phyloP scores from a whole-genome alignment of 2,329 filamentous ascomycete genomes.

The Curvularia lunata region DNA sequence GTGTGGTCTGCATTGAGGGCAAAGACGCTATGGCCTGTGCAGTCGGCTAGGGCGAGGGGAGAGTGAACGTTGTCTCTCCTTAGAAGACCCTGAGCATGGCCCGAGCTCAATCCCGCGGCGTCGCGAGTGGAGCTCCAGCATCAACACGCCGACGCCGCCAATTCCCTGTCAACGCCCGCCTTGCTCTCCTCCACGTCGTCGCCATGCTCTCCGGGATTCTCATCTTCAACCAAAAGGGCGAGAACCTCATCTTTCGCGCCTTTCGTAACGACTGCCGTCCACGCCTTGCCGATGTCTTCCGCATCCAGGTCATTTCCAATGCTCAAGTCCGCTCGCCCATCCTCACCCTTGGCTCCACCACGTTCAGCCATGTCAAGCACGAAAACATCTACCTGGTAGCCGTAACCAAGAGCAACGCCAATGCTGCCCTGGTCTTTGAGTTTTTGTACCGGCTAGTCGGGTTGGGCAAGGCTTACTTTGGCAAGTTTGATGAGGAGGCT shows the following conservation, averaged over 20 bases:
- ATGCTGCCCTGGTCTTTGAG: conserved; percentile 96
- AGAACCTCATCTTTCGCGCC: conserved; percentile 98
- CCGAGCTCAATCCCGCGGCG: conserved; percentile 23
- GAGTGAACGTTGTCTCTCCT: neutral
- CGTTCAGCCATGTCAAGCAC: conserved; percentile 99
- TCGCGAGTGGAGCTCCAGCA: conserved; percentile 18
- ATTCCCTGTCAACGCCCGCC: conserved; percentile 13
- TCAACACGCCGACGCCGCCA: conserved; percentile 14
- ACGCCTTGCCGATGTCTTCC: conserved; percentile 96
- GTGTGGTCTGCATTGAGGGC: neutral
- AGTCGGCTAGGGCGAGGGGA: neutral
- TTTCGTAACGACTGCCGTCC: conserved; percentile 99
- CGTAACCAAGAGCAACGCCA: conserved; percentile 98
- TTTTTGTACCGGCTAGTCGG: conserved; percentile 92
- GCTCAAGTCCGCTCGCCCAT: conserved; percentile 97
- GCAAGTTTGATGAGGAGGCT: conserved; percentile 98
- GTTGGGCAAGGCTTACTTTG: conserved; percentile 94
- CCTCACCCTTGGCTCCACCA: conserved; percentile 94
- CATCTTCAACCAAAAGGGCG: conserved; percentile 99
- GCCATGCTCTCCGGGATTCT: conserved; percentile 94
- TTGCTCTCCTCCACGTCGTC: conserved; percentile 6
- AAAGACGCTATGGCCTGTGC: neutral
- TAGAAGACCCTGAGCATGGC: conserved; percentile 9
- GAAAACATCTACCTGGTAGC: conserved; percentile 99
- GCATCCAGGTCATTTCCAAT: conserved; percentile 99